phyloP scores from a whole-genome alignment of 2,329 filamentous ascomycete genomes.

The Ceratocystis smalleyi region DNA sequence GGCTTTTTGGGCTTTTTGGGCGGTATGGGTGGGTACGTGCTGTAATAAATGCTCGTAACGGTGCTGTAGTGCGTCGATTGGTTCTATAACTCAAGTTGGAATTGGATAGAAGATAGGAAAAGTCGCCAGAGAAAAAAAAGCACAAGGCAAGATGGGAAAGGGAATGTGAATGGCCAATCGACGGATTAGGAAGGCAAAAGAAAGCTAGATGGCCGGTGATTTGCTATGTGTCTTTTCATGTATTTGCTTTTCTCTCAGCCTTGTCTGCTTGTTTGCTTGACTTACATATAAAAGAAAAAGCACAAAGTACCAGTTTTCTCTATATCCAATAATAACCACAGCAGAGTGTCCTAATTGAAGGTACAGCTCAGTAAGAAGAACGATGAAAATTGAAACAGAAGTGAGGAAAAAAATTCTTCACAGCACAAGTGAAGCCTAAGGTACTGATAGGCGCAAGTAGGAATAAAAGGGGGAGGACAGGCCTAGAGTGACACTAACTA shows the following conservation, averaged over 20 bases:
- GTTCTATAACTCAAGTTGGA: not conserved
- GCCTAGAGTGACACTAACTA: no score
- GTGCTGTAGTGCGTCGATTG: not conserved
- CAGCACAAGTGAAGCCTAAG: not conserved
- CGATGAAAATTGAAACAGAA: no score
- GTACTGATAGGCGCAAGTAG: not conserved
- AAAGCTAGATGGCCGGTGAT: not conserved
- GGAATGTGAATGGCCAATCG: not conserved
- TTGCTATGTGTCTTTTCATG: not conserved
- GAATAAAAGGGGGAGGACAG: no score
- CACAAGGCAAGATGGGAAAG: not conserved
- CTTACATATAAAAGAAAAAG: not conserved
- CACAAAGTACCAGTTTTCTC: not conserved
- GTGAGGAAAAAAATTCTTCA: no score
- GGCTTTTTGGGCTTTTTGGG: not conserved
- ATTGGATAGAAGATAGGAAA: not conserved
- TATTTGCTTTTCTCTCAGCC: not conserved
- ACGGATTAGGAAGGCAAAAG: not conserved
- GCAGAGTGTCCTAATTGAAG: no score
- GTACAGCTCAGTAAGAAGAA: no score
- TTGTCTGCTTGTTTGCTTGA: not conserved
- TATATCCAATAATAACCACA: not conserved
- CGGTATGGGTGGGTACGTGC: not conserved
- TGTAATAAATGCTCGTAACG: not conserved
- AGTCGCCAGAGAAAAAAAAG: not conserved